phyloP scores from a whole-genome alignment of 2,329 filamentous ascomycete species.

The Monosporascus cannonballus region DNA sequence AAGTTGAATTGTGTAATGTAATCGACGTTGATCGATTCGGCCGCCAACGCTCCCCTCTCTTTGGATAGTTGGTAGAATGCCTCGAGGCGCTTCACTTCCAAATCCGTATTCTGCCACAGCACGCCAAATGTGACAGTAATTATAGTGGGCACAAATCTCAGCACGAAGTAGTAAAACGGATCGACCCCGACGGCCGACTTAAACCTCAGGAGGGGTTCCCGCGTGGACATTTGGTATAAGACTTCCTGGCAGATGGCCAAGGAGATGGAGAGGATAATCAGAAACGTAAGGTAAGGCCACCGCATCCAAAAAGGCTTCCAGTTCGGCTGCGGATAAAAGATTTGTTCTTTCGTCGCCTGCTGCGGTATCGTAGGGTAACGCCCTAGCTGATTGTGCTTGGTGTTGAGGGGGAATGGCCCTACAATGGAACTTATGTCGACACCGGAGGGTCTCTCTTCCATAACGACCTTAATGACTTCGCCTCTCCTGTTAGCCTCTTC shows the following conservation, averaged over 20 bases:
- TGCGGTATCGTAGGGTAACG: slow-evolving; percentile 32
- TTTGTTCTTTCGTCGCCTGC: slow-evolving; percentile 35
- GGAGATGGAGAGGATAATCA: slow-evolving; percentile 47
- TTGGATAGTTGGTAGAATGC: slow-evolving; percentile 61
- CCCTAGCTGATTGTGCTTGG: slow-evolving; percentile 20
- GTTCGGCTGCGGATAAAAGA: slow-evolving; percentile 58
- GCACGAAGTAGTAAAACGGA: slow-evolving; percentile 48
- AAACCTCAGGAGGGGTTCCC: slow-evolving; percentile 44
- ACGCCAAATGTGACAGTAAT: slow-evolving; percentile 57
- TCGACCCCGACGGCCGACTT: slow-evolving; percentile 42
- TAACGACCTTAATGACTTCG: slow-evolving; percentile 53
- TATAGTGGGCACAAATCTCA: slow-evolving; percentile 59
- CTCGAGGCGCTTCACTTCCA: slow-evolving; percentile 61
- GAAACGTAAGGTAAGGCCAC: slow-evolving; percentile 49
- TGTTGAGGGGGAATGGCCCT: slow-evolving; percentile 29
- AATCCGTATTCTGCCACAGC: slow-evolving; percentile 60
- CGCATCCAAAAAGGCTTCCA: slow-evolving; percentile 64
- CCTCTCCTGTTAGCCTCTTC: slow-evolving; percentile 54
- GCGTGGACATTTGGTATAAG: slow-evolving; percentile 44
- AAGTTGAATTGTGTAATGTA: slow-evolving; percentile 66
- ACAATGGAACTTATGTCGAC: slow-evolving; percentile 48
- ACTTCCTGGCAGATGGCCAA: slow-evolving; percentile 49
- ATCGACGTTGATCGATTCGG: slow-evolving; percentile 66
- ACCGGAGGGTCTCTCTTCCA: slow-evolving; percentile 35
- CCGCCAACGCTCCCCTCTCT: slow-evolving; percentile 52